Conservation (phyloP, 768 basidiomycete genomes). For the Hygrocybe coccinea region DNA sequence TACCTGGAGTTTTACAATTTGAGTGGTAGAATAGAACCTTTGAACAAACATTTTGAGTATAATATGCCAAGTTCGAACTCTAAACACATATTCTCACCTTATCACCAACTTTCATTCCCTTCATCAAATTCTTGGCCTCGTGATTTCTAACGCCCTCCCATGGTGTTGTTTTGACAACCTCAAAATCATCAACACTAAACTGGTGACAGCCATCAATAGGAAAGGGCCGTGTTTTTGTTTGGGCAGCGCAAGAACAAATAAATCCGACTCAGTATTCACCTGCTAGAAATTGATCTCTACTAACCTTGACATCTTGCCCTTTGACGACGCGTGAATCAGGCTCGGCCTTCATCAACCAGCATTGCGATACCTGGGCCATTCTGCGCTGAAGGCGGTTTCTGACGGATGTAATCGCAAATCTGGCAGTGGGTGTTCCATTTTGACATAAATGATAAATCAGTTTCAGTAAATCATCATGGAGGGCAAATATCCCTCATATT, state of each 20-base stretch:
- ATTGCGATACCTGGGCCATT: conserved; percentile 21
- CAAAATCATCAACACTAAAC: conserved; percentile 88
- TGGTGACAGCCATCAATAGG: conserved; percentile 21
- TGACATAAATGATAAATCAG: too few species aligned
- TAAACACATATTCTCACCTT: conserved; percentile 41
- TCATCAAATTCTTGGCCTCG: conserved; percentile 80
- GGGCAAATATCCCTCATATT: too few species aligned
- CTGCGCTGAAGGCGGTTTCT: too few species aligned
- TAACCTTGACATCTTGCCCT: conserved; percentile 80
- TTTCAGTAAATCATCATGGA: too few species aligned
- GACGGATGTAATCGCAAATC: too few species aligned
- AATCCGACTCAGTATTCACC: too few species aligned
- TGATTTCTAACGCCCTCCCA: conserved; percentile 90
- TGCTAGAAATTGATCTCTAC: conserved; percentile 1
- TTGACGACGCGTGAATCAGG: conserved; percentile 80
- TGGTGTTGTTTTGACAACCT: conserved; percentile 58
- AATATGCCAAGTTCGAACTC: neutral
- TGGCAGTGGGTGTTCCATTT: too few species aligned
- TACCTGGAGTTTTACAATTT: conserved; percentile 79
- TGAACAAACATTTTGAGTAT: neutral
- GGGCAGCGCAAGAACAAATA: neutral
- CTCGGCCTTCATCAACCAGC: conserved; percentile 84
- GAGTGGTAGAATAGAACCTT: conserved; percentile 86
- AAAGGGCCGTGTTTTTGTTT: neutral
- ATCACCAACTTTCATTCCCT: conserved; percentile 71